Conservation (phyloP, 1,284 basidiomycete genomes). For the Tetrapyrgos nigripes region DNA sequence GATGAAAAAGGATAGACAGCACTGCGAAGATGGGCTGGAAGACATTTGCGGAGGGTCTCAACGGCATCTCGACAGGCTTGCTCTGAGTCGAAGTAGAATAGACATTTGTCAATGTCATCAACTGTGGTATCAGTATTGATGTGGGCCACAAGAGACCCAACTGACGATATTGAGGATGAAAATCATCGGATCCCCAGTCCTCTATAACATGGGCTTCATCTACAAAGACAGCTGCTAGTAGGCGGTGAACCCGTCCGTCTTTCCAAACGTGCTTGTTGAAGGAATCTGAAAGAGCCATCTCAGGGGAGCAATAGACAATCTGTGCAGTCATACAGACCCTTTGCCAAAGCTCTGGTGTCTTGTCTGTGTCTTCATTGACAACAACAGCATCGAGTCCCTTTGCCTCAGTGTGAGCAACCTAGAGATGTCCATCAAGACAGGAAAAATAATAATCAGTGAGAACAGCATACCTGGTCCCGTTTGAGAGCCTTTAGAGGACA, state of each 20-base stretch:
- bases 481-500: not conserved
- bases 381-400: not conserved
- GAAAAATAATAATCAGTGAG: not conserved
- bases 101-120: slow-evolving; percentile 1
- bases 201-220: not conserved
- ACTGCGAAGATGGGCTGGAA: slow-evolving; percentile 15
- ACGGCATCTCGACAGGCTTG: slow-evolving; percentile 4
- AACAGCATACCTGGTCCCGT: not conserved
- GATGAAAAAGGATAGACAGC: slow-evolving; percentile 16
- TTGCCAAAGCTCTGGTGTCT: not conserved
- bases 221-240: not conserved
- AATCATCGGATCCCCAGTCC: slow-evolving; percentile 1
- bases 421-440: not conserved
- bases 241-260: not conserved
- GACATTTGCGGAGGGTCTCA: slow-evolving; percentile 15
- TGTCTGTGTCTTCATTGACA: slow-evolving; percentile 7
- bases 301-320: not conserved
- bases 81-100: slow-evolving; percentile 7
- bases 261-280: not conserved
- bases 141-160: not conserved
- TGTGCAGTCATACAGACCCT: not conserved
- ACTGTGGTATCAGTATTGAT: not conserved
- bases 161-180: not conserved
- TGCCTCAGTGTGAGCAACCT: not conserved
- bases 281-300: not conserved